Conservation (phyloP, 169 alveolate species). For the Babesia bovis region DNA sequence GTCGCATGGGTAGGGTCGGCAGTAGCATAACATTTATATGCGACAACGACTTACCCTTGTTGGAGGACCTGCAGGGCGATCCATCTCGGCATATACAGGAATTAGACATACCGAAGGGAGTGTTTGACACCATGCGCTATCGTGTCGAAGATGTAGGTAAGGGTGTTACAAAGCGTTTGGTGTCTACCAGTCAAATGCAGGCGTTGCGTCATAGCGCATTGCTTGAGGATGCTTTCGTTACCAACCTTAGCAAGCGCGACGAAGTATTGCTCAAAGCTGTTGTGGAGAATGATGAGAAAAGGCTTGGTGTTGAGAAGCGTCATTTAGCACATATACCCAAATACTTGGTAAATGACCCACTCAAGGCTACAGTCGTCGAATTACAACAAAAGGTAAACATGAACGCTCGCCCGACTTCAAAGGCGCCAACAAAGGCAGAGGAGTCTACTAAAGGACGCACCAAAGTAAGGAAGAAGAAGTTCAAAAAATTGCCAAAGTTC, state of each 20-base stretch:
- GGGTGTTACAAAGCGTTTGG: conserved; percentile 51
- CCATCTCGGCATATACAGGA: not conserved
- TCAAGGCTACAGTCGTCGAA: conserved; percentile 26
- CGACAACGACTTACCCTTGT: conserved; percentile 4
- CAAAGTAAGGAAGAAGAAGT: not conserved
- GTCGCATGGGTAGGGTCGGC: conserved; percentile 90
- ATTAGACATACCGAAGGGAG: conserved; percentile 10
- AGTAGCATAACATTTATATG: conserved; percentile 86
- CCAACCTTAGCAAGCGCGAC: conserved; percentile 43
- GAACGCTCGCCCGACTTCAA: conserved; percentile 17
- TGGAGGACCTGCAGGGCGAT: conserved; percentile 26
- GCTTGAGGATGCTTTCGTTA: conserved; percentile 50
- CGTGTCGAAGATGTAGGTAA: conserved; percentile 56
- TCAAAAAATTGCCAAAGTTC: conserved; percentile 51
- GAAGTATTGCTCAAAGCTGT: conserved; percentile 47
- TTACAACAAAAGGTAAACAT: conserved; percentile 25
- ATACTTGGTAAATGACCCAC: conserved; percentile 44
- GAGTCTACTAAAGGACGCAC: not conserved
- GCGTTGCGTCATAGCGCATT: conserved; percentile 59
- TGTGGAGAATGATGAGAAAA: conserved; percentile 46
- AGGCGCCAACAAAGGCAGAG: not conserved
- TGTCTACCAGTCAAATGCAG: conserved; percentile 52
- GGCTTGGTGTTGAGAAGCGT: conserved; percentile 40
- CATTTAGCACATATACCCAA: conserved; percentile 57
- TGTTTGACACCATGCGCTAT: conserved; percentile 47